Evolutionary conservation across 2,329 filamentous ascomycete genomes (phyloP), one percentile per base, ranked within the genome.

Genomic region (Knoxdaviesia capensis): DNA sequence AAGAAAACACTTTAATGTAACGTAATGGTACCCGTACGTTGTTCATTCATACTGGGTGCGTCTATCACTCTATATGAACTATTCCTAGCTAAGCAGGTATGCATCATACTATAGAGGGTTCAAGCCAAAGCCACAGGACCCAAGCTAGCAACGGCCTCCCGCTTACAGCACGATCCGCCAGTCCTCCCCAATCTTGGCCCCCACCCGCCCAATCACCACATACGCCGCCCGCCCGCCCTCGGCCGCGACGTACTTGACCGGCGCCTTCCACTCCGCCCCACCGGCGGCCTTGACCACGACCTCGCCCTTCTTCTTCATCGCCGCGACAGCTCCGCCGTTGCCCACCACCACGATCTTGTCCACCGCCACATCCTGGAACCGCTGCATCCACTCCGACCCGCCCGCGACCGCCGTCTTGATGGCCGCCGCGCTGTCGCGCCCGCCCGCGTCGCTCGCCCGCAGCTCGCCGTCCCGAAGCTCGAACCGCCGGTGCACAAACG

Each of bases 401-500:
- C 79, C 77, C 10, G 76, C 72, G 20, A 20, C 20, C 4, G 39
- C 43, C 58, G 81, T 45, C 51, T 62, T 57, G 42, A 58, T 71
- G 48, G 76, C 61, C 5, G 70, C 70, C 50, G 69, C 69, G 41
- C 56, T 56, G 32, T 65, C 64, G 2, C 66, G 65, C 30, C 61
- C 59, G 51, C 71, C 73, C 6, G 80, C 66, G 48, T 92, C 76
- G n/a, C 68, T 68, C 1, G 81, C 87, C 5, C 64, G 64, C n/a
- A 96, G 63, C 1, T 65, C 66, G 10, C 69, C 67, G 45, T 60
- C 62, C 31, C 65, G 61, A 46, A 87, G 80, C 29, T 63, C 64
- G 61, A 98, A 94, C 46, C 66, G 69, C 45, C 86, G 82, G 61
- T 94, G 79, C 51, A 96, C 87, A 59, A 81, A 94, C 47, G 85